A percentile compares a stretch with the other conserved stretches of the same genome.
Evolutionary conservation across 768 basidiomycete genomes (phyloP).

Genomic region (Boletus eberwhitei): DNA sequence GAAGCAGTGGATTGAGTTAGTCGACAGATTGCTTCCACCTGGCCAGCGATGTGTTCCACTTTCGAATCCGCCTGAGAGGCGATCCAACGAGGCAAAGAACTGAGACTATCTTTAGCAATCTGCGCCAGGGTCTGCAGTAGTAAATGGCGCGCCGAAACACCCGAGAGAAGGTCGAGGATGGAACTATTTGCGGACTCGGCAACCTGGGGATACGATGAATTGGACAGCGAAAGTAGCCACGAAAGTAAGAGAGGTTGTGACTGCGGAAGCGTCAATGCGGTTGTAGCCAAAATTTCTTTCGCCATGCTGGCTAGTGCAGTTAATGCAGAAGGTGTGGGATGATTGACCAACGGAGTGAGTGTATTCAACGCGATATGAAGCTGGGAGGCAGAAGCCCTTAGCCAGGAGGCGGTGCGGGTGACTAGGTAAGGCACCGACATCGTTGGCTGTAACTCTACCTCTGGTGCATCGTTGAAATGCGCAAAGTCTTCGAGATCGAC

Average conservation of each 20-base stretch:
- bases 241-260: slow-evolving; percentile 66
- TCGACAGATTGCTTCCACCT: slow-evolving; percentile 70
- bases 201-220: slow-evolving; percentile 54
- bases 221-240: slow-evolving; percentile 70
- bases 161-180: slow-evolving; percentile 44
- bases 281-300: slow-evolving; percentile 46
- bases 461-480: slow-evolving; percentile 25
- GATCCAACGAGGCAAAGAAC: slow-evolving; percentile 69
- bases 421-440: slow-evolving; percentile 44
- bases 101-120: slow-evolving; percentile 61
- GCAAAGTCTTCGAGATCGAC: slow-evolving; percentile 63
- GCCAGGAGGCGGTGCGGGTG: slow-evolving; percentile 71
- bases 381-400: slow-evolving; percentile 78
- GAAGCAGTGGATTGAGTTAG: slow-evolving; percentile 30
- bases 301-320: slow-evolving; percentile 56
- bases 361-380: slow-evolving; percentile 79
- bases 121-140: slow-evolving; percentile 58
- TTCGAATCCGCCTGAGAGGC: slow-evolving; percentile 69
- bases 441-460: slow-evolving; percentile 17
- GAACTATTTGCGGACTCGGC: slow-evolving; percentile 44
- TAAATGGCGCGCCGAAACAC: slow-evolving; percentile 42
- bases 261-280: slow-evolving; percentile 62
- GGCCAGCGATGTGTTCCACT: slow-evolving; percentile 61
- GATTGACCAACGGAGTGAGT: slow-evolving; percentile 65
- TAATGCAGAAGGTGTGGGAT: slow-evolving; percentile 67